These are phyloP conservation scores for Wickerhamiella parazyma DNA, from an alignment of 805 yeast species.

Conservation along the genomic window DNA sequence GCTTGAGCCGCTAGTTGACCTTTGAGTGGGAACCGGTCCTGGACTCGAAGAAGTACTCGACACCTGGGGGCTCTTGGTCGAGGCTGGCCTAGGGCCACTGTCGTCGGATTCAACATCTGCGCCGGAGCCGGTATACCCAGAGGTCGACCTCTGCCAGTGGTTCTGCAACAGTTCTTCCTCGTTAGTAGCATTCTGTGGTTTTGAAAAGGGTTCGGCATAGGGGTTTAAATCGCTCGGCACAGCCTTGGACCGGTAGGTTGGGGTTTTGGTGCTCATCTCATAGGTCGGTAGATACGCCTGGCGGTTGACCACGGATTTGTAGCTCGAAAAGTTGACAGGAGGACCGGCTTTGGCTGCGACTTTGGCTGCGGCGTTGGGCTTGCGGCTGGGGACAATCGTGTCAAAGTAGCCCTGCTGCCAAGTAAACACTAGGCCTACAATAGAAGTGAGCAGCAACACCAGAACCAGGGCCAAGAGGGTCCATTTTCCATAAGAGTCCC, in stretches of 20 bases:
- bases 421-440: not conserved
- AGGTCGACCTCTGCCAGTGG: not conserved
- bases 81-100: not conserved
- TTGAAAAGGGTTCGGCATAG: not conserved
- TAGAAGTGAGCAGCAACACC: not conserved
- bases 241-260: not conserved
- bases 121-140: not conserved
- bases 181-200: too few species aligned
- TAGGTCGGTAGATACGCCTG: not conserved
- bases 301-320: conserved; percentile 1
- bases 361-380: not conserved
- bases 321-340: conserved; percentile 3
- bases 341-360: not conserved
- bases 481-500: conserved; percentile 8
- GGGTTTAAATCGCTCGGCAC: not conserved
- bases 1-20: too few species aligned
- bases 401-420: conserved; percentile 9
- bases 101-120: not conserved
- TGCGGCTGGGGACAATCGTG: conserved; percentile 1
- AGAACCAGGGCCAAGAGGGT: conserved; percentile 2
- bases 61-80: not conserved
- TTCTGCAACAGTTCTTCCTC: not conserved
- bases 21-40: too few species aligned
- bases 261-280: not conserved
- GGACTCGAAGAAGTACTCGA: not conserved